phyloP scores from a whole-genome alignment of 371 early-diverging fungal genomes.

The Entomophthora muscae region DNA sequence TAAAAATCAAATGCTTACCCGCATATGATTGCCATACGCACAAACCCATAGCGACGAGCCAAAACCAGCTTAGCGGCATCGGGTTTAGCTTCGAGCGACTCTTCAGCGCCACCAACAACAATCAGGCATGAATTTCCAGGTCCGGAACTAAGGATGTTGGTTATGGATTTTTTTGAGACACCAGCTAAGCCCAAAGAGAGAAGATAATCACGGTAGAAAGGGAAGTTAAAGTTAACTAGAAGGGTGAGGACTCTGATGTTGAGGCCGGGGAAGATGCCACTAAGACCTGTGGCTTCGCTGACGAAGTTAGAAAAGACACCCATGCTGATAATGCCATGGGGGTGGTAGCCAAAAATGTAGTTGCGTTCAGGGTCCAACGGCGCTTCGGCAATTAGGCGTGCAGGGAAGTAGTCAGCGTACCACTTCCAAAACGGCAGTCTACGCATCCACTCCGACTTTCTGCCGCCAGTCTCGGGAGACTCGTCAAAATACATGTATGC shows the following conservation, averaged over 20 bases:
- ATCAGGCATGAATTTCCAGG: too few relatives aligned
- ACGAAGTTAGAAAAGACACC: constrained; percentile 62
- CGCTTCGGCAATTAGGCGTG: too few relatives aligned
- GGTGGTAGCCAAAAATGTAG: too few relatives aligned
- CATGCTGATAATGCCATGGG: too few relatives aligned
- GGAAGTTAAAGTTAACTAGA: constrained; percentile 34
- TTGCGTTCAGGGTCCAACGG: too few relatives aligned
- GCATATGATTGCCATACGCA: too few relatives aligned
- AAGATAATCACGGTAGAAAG: constrained; percentile 50
- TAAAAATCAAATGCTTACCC: too few relatives aligned
- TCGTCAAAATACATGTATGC: constrained; percentile 34
- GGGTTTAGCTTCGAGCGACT: too few relatives aligned
- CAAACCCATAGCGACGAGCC: constrained; percentile 41
- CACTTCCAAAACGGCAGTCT: constrained; percentile 16
- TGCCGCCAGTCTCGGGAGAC: constrained; percentile 47
- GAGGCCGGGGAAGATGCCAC: constrained; percentile 37
- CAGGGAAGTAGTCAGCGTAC: too few relatives aligned
- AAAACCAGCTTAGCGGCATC: too few relatives aligned
- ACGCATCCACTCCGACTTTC: constrained; percentile 39
- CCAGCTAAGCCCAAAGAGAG: constrained; percentile 47
- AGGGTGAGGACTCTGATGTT: constrained; percentile 40
- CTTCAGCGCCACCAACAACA: too few relatives aligned
- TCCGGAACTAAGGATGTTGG: constrained; percentile 42
- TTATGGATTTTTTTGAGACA: constrained; percentile 48
- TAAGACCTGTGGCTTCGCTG: constrained; percentile 43